Evolutionary conservation across 164 flowering plant species (phyloP).

Genomic region (Vitis riparia): DNA sequence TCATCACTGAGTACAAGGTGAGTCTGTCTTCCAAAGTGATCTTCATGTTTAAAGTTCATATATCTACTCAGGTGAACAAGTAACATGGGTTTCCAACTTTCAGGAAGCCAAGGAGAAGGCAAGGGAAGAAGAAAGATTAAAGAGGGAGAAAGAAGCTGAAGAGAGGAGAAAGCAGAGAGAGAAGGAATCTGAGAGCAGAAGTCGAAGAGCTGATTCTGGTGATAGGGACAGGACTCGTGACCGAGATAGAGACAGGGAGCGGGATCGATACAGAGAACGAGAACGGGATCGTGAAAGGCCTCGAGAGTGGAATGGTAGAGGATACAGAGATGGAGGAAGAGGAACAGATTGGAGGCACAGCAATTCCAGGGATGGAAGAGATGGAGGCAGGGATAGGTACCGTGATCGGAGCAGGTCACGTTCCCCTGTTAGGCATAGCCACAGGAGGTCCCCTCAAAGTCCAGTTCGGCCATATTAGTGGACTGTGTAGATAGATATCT

Average conservation of each 20-base stretch:
- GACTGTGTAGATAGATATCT: constrained; percentile 36
- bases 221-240: constrained; percentile 75
- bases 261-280: constrained; percentile 47
- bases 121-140: constrained; percentile 82
- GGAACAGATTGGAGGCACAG: constrained; percentile 49
- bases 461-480: constrained; percentile 54
- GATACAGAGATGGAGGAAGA: constrained; percentile 63
- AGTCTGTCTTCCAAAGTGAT: constrained; percentile 1
- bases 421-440: constrained; percentile 72
- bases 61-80: background rate
- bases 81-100: background rate
- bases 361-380: constrained; percentile 67
- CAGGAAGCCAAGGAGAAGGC: constrained; percentile 90
- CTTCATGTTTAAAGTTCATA: background rate
- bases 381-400: constrained; percentile 64
- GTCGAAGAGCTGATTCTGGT: constrained; percentile 57
- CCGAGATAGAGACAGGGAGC: constrained; percentile 54
- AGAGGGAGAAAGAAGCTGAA: constrained; percentile 90
- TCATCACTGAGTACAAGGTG: constrained; percentile 80
- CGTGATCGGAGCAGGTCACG: constrained; percentile 75
- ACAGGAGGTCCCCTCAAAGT: constrained; percentile 68
- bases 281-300: constrained; percentile 51
- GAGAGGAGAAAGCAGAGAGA: constrained; percentile 77
- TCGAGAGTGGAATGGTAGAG: constrained; percentile 64
- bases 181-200: constrained; percentile 60